Percentiles rank a stretch among this genome's conserved stretches.
Evolutionary conservation across 1,139 yeast genomes (phyloP).

Genomic region (Candida glucosophila): DNA sequence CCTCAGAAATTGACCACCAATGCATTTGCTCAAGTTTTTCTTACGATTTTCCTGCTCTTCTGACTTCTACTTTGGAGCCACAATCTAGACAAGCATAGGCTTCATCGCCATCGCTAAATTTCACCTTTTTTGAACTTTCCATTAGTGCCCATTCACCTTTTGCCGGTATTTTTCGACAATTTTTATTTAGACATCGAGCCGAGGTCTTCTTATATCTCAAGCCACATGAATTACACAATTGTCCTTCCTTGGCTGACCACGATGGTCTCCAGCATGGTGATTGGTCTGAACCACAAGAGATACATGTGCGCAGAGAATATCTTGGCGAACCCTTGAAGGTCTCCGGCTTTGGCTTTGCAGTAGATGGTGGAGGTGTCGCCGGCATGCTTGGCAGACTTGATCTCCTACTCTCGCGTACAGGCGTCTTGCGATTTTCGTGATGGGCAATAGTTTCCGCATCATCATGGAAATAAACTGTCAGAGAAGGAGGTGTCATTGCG

Average conservation of each 20-base stretch:
- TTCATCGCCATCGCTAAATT: conserved; percentile 34
- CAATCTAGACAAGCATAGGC: conserved; percentile 65
- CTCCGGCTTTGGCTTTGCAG: conserved; percentile 22
- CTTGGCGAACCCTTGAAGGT: conserved; percentile 29
- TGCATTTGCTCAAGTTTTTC: too few relatives aligned
- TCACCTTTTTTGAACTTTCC: conserved; percentile 55
- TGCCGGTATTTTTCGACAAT: conserved; percentile 86
- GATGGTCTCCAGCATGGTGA: conserved; percentile 99
- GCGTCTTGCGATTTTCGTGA: conserved; percentile 9
- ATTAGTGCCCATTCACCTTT: conserved; percentile 91
- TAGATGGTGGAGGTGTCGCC: conserved; percentile 35
- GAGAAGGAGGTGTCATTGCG: conserved; percentile 8
- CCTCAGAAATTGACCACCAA: too few relatives aligned
- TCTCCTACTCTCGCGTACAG: conserved; percentile 8
- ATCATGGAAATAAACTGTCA: conserved; percentile 2
- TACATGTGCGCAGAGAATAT: conserved; percentile 51
- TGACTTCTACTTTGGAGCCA: conserved; percentile 41
- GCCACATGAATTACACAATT: conserved; percentile 94
- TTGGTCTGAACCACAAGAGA: conserved; percentile 85
- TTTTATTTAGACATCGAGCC: conserved; percentile 71
- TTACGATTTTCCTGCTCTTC: too few relatives aligned
- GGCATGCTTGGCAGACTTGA: conserved; percentile 29
- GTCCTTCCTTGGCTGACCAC: conserved; percentile 85
- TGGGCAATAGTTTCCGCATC: conserved; percentile 1
- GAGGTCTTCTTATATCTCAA: conserved; percentile 88